Evolutionary conservation across 2,329 filamentous ascomycete species (phyloP), one percentile per base, ranked within the genome.

Genomic region (Calonectria pseudoturangicola): DNA sequence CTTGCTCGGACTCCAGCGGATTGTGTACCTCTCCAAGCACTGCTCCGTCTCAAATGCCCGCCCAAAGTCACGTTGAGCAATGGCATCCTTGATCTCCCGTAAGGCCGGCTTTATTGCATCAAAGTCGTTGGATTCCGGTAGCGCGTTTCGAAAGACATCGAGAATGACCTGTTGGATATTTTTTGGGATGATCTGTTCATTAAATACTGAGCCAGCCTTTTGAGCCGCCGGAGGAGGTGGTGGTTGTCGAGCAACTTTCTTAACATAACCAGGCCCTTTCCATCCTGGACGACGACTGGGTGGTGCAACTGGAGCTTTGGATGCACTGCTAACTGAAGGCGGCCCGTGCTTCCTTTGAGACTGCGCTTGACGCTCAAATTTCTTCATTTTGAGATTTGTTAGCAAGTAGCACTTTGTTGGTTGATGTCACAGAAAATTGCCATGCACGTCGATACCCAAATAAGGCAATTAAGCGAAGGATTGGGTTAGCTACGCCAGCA

Each of bases 21-120:
- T 21, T 28, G 54, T 60, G 54, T 60, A 60, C 54, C 54, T 60
- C n/a, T 60, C 54, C 33, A 41, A 41, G 33, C 54, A 60, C 54
- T 60, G 33, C 33, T 60, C 54, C 21, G 54, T 60, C 36, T 27
- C 54, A 28, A 60, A 60, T 28, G 54, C 54, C 7, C 54, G 54
- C 13, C 21, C 54, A 60, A 60, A 41, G 36, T 60, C 54, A 13
- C 54, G 41, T 8, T 60, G n/a, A 60, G 4, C 33, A 60, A 60
- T 60, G 54, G 54, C 54, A 16, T 60, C 54, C 36, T 60, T 60
- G 33, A 60, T 60, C 54, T 60, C 54, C 15, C 54, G 54, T 7
- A 60, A 60, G 7, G 54, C 54, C 7, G 33, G 36, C 12, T 60
- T 60, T 60, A 60, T 60, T 33, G 54, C 33, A 27, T 60, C n/a